Base-by-base conservation (phyloP, 1,284 basidiomycete species). In the Ceratobasidium sp. region DNA sequence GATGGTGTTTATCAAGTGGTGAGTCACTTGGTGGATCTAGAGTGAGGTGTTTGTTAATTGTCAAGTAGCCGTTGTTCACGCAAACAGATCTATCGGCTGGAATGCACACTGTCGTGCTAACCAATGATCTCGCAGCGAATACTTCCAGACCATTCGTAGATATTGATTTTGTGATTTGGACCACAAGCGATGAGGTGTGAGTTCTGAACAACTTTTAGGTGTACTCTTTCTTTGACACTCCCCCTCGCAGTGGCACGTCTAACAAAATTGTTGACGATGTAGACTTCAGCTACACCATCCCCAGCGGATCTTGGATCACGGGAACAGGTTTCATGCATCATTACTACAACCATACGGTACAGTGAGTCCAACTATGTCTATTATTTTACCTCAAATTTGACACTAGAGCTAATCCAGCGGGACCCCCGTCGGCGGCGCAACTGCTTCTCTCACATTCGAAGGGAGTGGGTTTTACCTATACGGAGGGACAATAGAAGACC, bases 1-100 rank as follows among this genome's bases (percentile, higher is more conserved):
- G 67, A 72, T 54, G 67, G 67, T 14, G 67, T 72, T 3, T 72
- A 72, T 44, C 67, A 72, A 60, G 24, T 60, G 6, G 67, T 60
- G 22, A 8, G 67, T 60, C 15, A 48, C 45, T 24, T 15, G 11
- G 17, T 54, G n/a, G n/a, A 22, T 4, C 8, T 29, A n/a, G 24
- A 5, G 19, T 11, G 63, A 19, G 19, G 36, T 14, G 31, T 33
- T 51, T 51, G 36, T 41, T 41, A 11, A 41, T 41, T 4, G 36
- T 41, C 6, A 29, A 24, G 41, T 48, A 72, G 67, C 56, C 67
- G 7, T 27, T 72, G 22, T 72, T 72, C 41, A 44, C 67, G 17
- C 41, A 60, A 41, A 50, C 56, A 1, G 56, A 45, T 24, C 67
- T 72, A 27, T 50, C 27, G 27, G 44, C 59, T 50, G 67, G 56